phyloP scores from a whole-genome alignment of 2,329 filamentous ascomycete genomes.

The Aspergillus clavatus region DNA sequence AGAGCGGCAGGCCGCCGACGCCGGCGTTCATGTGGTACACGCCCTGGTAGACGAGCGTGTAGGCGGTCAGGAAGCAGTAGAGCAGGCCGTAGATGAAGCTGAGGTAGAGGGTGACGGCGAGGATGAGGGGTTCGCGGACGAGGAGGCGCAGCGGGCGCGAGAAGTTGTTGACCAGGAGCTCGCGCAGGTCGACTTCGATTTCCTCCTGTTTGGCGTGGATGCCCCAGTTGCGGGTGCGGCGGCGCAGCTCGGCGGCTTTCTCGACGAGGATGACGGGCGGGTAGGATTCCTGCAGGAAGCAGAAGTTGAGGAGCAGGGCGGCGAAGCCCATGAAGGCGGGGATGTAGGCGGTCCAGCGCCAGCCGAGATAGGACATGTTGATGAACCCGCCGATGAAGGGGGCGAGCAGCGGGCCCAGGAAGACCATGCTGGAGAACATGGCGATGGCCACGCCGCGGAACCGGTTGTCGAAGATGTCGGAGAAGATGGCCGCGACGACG shows the following conservation, averaged over 20 bases:
- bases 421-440: constrained; percentile 50
- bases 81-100: constrained; percentile 36
- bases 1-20: constrained; percentile 70
- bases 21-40: constrained; percentile 68
- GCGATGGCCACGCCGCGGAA: constrained; percentile 35
- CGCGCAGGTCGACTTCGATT: constrained; percentile 46
- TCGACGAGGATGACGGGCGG: constrained; percentile 49
- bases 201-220: constrained; percentile 53
- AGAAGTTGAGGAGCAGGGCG: constrained; percentile 29
- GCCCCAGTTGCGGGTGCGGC: constrained; percentile 54
- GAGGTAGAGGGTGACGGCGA: constrained; percentile 38
- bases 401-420: constrained; percentile 49
- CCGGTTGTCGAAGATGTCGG: constrained; percentile 47
- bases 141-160: constrained; percentile 39
- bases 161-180: constrained; percentile 46
- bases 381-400: constrained; percentile 48
- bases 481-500: constrained; percentile 39
- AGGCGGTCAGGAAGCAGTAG: constrained; percentile 36
- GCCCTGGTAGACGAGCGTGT: constrained; percentile 33
- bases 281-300: constrained; percentile 52
- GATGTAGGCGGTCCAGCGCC: constrained; percentile 49
- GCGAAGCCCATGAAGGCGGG: constrained; percentile 48
- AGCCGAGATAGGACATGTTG: constrained; percentile 41
- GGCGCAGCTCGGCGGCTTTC: constrained; percentile 49
- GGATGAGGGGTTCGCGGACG: constrained; percentile 40